These are phyloP conservation scores for Fusarium miscanthi DNA, from an alignment of 2,329 filamentous ascomycete species.

Conservation along the genomic window DNA sequence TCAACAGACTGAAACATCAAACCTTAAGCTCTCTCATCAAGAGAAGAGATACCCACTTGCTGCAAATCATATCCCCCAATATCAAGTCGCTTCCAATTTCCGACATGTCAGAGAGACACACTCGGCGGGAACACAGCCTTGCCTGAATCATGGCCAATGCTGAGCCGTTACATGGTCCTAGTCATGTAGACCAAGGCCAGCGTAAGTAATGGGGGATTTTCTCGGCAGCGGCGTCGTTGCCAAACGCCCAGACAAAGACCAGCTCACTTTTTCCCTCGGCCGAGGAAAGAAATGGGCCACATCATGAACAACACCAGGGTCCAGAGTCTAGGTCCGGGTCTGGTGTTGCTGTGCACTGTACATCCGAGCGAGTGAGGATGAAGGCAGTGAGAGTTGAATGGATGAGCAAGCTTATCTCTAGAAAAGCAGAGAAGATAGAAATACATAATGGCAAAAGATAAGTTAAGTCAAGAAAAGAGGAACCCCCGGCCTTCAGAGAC, in stretches of 20 bases:
- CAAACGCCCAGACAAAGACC: slow-evolving; percentile 25
- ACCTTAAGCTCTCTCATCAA: slow-evolving; percentile 7
- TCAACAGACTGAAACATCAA: slow-evolving; percentile 13
- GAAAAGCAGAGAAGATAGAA: slow-evolving; percentile 49
- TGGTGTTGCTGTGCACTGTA: slow-evolving; percentile 13
- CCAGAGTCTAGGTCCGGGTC: slow-evolving; percentile 5
- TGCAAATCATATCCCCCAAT: slow-evolving; percentile 10
- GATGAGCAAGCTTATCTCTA: slow-evolving; percentile 48
- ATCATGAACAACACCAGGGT: slow-evolving; percentile 22
- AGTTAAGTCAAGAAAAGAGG: slow-evolving; percentile 38
- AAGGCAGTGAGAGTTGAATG: slow-evolving; percentile 25
- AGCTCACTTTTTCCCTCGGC: slow-evolving; percentile 18
- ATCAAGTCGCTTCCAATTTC: slow-evolving; percentile 21
- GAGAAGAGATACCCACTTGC: not conserved
- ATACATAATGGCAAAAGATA: slow-evolving; percentile 55
- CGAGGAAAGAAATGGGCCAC: slow-evolving; percentile 25
- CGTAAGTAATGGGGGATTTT: slow-evolving; percentile 9
- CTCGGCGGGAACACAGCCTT: not conserved
- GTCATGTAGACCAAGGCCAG: slow-evolving; percentile 10
- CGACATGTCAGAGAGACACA: slow-evolving; percentile 1
- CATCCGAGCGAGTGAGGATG: slow-evolving; percentile 32
- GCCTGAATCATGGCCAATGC: slow-evolving; percentile 17
- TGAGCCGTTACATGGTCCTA: slow-evolving; percentile 13
- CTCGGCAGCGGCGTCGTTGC: slow-evolving; percentile 34
- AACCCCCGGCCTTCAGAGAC: slow-evolving; percentile 31